Evolutionary conservation across 2,329 filamentous ascomycete genomes (phyloP), one percentile per base, ranked within the genome.

Genomic region (Aspergillus phoenicis): DNA sequence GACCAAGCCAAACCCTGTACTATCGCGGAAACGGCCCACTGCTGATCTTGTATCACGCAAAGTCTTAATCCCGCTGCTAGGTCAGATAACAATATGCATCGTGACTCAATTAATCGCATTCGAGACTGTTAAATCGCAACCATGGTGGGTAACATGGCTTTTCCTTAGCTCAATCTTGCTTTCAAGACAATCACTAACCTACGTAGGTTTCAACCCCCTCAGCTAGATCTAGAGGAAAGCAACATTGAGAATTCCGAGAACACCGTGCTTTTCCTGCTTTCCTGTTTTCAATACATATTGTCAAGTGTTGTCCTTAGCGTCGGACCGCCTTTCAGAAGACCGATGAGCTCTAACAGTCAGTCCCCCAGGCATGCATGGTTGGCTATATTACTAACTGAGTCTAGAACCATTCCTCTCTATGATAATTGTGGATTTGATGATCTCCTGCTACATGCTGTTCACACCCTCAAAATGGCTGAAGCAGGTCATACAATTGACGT

Each of bases 221-320:
- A 88, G 59, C 74, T 96, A 26, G 85, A 93, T 71, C 86, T 85
- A 26, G 85, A 96, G 30, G 89, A 95, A 71, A 89, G 90, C 24
- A 96, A 95, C 72, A 89, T 93, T 57, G 84, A 89, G 70, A 98
- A 98, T 76, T 97, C 92, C 8, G 91, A 98, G 70, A 98, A 99
- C 71, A 97, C 94, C 0, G 88, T 90, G 0, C 81, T 99, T 1
- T 99, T 99, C 80, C 79, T 98, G 30, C 82, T 93, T 5, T 96
- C 91, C 1, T 97, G 93, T 75, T 98, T 93, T 71, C 93, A 98
- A 74, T 99, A 99, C 75, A 96, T 96, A 39, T 83, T 97, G 22
- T 91, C 92, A 0, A 95, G 91, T 4, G 84, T 98, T 41, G 90
- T 98, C 1, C 83, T 99, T 30, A 96, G 90, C 68, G 91, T 95